Base-by-base conservation (phyloP, 805 yeast genomes). In the Metschnikowia lachancei region DNA sequence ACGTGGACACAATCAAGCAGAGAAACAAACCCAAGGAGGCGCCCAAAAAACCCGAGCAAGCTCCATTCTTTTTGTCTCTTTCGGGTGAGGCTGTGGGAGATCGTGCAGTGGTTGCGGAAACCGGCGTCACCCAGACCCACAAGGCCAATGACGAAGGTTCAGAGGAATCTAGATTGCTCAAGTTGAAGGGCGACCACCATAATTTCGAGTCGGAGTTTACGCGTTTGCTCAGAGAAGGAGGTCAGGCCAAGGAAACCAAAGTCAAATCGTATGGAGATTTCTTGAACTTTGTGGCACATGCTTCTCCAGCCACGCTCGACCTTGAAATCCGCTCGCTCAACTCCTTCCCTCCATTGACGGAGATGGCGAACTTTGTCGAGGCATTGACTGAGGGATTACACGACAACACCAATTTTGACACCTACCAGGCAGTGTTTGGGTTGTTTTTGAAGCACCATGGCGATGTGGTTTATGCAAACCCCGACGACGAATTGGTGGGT, bases 21-120 rank as follows among this genome's bases (percentile, higher is more conserved):
- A 80, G 99, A 59, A 90, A 89, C 62, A 92, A 88, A 66, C 97
- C 99, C 18, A 82, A 73, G 42, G 97, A 89, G 62, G 85, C 92
- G 1, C 87, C 94, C 29, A 87, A 87, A 71, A 87, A 83, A 54
- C 88, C 96, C 1, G 86, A 85, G 54, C 77, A 81, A 50, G 81
- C 87, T 0, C 83, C 84, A 13, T 94, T 95, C 65, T 95, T 95
- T 73, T 70, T 94, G 49, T 78, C 81, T 38, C 69, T 85, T 17
- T 61, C 79, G 4, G 88, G 89, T 26, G 80, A 76, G 43, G 72
- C 72, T n/a, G 85, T 83, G 44, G 91, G 90, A 47, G 88, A 84
- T 59, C 77, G 80, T 24, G 89, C 90, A 0, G 62, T 68, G 38
- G 78, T 66, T 36, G 77, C 75, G 4, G 81, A 76, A 54, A 62